Base-by-base conservation (phyloP, 345 rosid species). In the Eucalyptus regnans region DNA sequence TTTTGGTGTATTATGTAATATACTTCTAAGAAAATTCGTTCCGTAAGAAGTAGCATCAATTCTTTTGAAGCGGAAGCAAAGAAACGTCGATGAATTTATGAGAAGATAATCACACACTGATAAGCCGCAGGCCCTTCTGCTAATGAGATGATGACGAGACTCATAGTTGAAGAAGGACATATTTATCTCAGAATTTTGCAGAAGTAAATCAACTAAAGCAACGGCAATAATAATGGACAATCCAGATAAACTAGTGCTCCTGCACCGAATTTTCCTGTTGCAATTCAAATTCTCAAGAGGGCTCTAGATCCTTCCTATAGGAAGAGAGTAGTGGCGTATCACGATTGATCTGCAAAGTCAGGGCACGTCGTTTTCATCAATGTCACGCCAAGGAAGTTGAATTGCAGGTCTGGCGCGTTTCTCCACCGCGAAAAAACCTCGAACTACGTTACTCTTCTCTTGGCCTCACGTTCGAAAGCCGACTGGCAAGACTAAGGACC, bases 51-150 rank as follows among this genome's bases (percentile, higher is more conserved):
- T 16, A 33, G 1, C 5, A 64, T 5, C 23, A 17, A 68, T 68
- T 68, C 7, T 0, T 4, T 4, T 68, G 12, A 68, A 68, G 80
- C 25, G 11, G 2, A 16, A 33, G 4, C 2, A 4, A n/a, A 64
- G 18, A 7, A 64, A 4, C 10, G 5, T 64, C 3, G 18, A 64
- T 64, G 31, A 14, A 64, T 64, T 29, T 7, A n/a, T 3, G 18
- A 64, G 3, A 68, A 17, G 7, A 18, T 68, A 68, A 12, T 25
- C 5, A 6, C 66, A 25, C 10, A 5, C 13, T 60, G 25, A 58
- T 9, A 9, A 23, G 29, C 58, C 23, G 10, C 52, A 3, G 9
- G 58, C 58, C 20, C 25, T 7, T 54, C 20, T 20, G 25, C 5
- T 5, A 7, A 18, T 7, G 58, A 54, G 25, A 18, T 54, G 60